Evolutionary conservation across 169 alveolate genomes (phyloP).

Genomic region (Plasmodium vinckei): DNA sequence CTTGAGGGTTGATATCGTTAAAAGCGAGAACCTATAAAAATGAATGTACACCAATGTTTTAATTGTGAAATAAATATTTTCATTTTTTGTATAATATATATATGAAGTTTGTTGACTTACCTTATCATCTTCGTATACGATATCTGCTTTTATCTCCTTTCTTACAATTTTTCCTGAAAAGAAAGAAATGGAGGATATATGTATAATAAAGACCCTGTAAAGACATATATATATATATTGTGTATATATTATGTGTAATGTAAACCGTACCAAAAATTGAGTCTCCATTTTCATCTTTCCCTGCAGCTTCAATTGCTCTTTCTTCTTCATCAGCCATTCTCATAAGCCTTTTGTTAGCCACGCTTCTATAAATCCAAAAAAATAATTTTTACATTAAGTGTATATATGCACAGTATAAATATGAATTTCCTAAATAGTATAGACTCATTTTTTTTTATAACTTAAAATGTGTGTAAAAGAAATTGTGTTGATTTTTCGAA

Average conservation of each 20-base stretch:
- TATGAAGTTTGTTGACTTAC: not conserved
- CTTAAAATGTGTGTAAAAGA: too few relatives aligned
- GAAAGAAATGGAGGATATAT: not conserved
- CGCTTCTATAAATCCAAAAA: conserved; percentile 12
- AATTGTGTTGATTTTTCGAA: not conserved
- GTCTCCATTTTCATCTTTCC: conserved; percentile 56
- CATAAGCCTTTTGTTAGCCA: conserved; percentile 4
- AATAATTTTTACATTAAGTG: too few relatives aligned
- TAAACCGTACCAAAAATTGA: conserved; percentile 38
- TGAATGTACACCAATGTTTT: not conserved
- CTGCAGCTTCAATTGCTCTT: conserved; percentile 61
- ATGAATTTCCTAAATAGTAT: too few relatives aligned
- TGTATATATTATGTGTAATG: not conserved
- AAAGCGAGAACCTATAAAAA: conserved; percentile 89
- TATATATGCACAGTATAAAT: too few relatives aligned
- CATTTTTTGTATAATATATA: not conserved
- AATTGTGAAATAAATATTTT: not conserved
- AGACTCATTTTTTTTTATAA: too few relatives aligned
- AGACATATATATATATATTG: not conserved
- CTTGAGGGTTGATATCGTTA: conserved; percentile 93
- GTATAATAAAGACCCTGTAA: not conserved
- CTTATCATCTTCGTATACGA: conserved; percentile 64
- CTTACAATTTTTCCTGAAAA: conserved; percentile 61
- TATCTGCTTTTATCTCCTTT: conserved; percentile 34
- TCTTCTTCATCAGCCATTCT: conserved; percentile 69